Evolutionary conservation across 2,329 filamentous ascomycete species (phyloP).

Genomic region (Ilyonectria mors-panacis): DNA sequence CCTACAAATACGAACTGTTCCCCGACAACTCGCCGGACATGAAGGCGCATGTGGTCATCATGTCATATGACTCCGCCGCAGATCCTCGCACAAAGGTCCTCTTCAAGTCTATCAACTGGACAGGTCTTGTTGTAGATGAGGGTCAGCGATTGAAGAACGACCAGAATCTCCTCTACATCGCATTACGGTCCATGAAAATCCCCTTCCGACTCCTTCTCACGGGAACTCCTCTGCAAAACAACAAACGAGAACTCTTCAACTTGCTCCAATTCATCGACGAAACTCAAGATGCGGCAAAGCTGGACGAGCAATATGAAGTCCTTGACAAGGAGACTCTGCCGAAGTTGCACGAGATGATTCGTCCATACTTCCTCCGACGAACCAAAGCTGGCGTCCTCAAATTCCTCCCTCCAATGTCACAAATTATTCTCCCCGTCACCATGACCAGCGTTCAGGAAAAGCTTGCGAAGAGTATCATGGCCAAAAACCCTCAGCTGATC

Average conservation of each 20-base stretch:
- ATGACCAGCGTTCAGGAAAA: conserved; percentile 96
- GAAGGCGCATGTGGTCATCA: conserved; percentile 91
- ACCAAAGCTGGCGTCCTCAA: conserved; percentile 93
- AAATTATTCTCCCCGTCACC: conserved; percentile 95
- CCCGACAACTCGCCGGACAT: conserved; percentile 76
- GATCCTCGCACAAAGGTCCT: conserved; percentile 77
- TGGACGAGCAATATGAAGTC: conserved; percentile 84
- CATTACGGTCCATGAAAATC: conserved; percentile 80
- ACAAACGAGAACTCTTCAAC: conserved; percentile 94
- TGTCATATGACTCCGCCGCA: conserved; percentile 91
- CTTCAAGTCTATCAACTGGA: conserved; percentile 84
- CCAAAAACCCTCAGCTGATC: conserved; percentile 91
- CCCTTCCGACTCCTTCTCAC: conserved; percentile 91
- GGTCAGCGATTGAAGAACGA: conserved; percentile 97
- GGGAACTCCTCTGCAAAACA: conserved; percentile 95
- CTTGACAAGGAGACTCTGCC: conserved; percentile 87
- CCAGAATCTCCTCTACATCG: conserved; percentile 83
- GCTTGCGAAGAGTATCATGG: conserved; percentile 92
- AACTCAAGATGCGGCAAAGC: conserved; percentile 74
- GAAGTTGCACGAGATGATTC: conserved; percentile 86
- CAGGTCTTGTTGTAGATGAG: conserved; percentile 92
- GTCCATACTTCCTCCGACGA: conserved; percentile 78
- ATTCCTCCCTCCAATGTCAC: conserved; percentile 92
- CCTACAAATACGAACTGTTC: conserved; percentile 89
- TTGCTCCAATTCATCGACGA: conserved; percentile 94